Evolutionary conservation across 2,329 filamentous ascomycete species (phyloP).

Genomic region (Setomelanomma holmii): DNA sequence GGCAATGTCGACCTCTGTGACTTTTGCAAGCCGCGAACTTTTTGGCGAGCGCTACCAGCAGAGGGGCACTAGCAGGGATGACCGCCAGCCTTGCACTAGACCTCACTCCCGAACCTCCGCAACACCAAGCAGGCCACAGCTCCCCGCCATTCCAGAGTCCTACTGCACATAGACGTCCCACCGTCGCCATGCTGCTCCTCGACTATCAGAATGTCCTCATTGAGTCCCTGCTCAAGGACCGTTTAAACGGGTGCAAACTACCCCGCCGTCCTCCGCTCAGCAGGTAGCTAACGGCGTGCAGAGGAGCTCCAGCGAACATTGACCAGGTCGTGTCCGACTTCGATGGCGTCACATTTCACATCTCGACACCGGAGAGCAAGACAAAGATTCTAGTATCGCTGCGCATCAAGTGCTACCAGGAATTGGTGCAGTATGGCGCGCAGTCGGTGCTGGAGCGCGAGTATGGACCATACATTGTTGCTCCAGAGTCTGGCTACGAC

Average conservation of each 20-base stretch:
- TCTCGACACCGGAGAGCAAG: constrained; percentile 94
- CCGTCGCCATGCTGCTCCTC: constrained; percentile 77
- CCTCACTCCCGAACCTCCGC: constrained; percentile 41
- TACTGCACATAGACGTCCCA: constrained; percentile 10
- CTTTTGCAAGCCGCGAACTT: constrained; percentile 42
- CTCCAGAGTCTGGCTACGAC: constrained; percentile 89
- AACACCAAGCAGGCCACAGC: constrained; percentile 30
- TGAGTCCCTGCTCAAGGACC: constrained; percentile 92
- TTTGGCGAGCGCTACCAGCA: constrained; percentile 36
- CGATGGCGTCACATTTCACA: constrained; percentile 97
- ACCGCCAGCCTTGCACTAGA: constrained; percentile 34
- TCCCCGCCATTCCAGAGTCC: constrained; percentile 26
- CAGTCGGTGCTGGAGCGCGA: constrained; percentile 90
- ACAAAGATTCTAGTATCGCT: constrained; percentile 94
- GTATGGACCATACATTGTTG: constrained; percentile 89
- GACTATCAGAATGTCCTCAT: constrained; percentile 99
- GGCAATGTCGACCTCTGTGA: constrained; percentile 17
- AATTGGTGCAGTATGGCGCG: constrained; percentile 92
- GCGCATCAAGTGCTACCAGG: constrained; percentile 91
- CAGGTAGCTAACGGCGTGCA: constrained; percentile 55
- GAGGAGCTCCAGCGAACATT: constrained; percentile 84
- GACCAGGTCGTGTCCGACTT: constrained; percentile 99
- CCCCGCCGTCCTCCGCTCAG: constrained; percentile 42
- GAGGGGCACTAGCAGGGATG: constrained; percentile 7
- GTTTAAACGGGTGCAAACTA: constrained; percentile 78